These are phyloP conservation scores for Conidiobolus incongruus DNA, from an alignment of 371 early-diverging fungal species.

Conservation along the genomic window DNA sequence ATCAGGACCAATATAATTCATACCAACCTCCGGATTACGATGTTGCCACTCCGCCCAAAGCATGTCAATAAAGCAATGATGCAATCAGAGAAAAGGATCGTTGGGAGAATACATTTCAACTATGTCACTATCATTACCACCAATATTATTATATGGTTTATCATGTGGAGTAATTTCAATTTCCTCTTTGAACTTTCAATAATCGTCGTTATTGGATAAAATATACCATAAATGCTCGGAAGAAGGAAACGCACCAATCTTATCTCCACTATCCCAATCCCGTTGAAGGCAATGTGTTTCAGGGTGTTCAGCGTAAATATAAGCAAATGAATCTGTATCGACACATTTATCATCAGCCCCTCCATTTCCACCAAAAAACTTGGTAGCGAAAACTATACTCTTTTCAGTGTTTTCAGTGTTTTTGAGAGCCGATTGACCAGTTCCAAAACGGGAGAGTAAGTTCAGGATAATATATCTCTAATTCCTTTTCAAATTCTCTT, in stretches of 20 bases:
- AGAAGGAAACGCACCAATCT: slow-evolving; percentile 12
- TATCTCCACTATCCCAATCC: slow-evolving; percentile 4
- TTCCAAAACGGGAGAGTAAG: slow-evolving; percentile 28
- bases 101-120: neutral
- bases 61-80: slow-evolving; percentile 18
- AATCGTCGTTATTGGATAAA: slow-evolving; percentile 7
- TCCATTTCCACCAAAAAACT: slow-evolving; percentile 9
- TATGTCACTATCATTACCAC: slow-evolving; percentile 4
- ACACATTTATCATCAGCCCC: slow-evolving; percentile 7
- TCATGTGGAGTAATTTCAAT: slow-evolving; percentile 13
- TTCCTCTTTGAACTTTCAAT: slow-evolving; percentile 11
- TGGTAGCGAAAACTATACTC: slow-evolving; percentile 4
- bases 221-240: slow-evolving; percentile 8
- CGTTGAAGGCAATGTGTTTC: slow-evolving; percentile 10
- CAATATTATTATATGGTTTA: neutral
- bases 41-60: slow-evolving; percentile 3
- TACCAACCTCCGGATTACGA: neutral
- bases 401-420: slow-evolving; percentile 5
- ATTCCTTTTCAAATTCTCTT: slow-evolving; percentile 9
- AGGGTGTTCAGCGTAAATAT: slow-evolving; percentile 1
- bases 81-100: slow-evolving; percentile 22
- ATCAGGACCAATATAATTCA: neutral
- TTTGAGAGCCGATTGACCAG: slow-evolving; percentile 13
- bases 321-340: slow-evolving; percentile 6
- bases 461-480: slow-evolving; percentile 11